Base-by-base conservation (phyloP, 768 basidiomycete species). In the Phaeolepiota aurea region DNA sequence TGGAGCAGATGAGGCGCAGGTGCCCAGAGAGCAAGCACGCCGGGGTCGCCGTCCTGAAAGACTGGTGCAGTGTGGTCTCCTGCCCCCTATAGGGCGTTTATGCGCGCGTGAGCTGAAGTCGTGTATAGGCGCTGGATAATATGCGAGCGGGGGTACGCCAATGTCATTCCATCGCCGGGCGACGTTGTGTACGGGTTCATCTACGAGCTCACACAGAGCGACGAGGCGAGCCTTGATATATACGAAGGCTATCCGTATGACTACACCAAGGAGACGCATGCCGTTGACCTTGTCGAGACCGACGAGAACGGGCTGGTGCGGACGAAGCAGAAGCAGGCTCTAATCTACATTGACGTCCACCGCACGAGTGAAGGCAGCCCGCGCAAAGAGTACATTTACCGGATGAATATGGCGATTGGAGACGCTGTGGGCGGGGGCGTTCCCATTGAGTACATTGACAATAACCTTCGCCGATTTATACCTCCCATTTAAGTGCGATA, bases 61-160 rank as follows among this genome's bases (percentile, higher is more conserved):
- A 66, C 44, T 73, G 73, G 72, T 68, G 33, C 54, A 63, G 43
- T 7, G n/a, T n/a, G n/a, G n/a, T n/a, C n/a, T n/a, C n/a, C n/a
- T n/a, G n/a, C n/a, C n/a, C n/a, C n/a, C n/a, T n/a, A n/a, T n/a
- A n/a, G n/a, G n/a, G n/a, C n/a, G n/a, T n/a, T n/a, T n/a, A n/a
- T n/a, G n/a, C n/a, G n/a, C n/a, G n/a, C n/a, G n/a, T n/a, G n/a
- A n/a, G n/a, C n/a, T n/a, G n/a, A n/a, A n/a, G n/a, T n/a, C n/a
- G n/a, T n/a, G n/a, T 41, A 20, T 44, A 74, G 72, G 71, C 64
- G 62, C 42, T 73, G 69, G 70, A 63, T 75, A 13, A 74, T 75
- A 16, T 66, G 61, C 41, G 45, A 41, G 7, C 50, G 59, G 34
- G 68, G 69, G 13, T 72, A 69, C 43, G 72, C 71, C 10, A 72